Evolutionary conservation across 129 eudicot species (phyloP).

Genomic region (Arctium lappa): DNA sequence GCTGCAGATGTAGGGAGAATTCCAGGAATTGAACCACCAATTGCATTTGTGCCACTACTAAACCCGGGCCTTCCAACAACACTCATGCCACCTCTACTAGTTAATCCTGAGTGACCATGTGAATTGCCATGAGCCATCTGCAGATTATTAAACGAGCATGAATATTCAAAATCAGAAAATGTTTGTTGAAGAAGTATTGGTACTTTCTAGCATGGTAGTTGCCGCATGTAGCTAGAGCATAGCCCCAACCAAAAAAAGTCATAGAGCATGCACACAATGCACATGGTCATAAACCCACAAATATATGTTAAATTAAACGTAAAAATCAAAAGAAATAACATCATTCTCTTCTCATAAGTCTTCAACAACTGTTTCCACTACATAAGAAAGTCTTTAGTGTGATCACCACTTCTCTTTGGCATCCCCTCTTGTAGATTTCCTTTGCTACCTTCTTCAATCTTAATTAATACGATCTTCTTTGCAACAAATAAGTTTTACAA

Average conservation of each 20-base stretch:
- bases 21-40: conserved; percentile 92
- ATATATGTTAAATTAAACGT: neutral
- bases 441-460: too few relatives aligned
- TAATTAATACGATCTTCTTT: too few relatives aligned
- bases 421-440: too few relatives aligned
- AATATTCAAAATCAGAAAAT: neutral
- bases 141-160: neutral
- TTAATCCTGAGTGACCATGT: conserved; percentile 85
- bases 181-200: neutral
- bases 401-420: too few relatives aligned
- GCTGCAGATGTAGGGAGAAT: conserved; percentile 80
- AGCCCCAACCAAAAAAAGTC: too few relatives aligned
- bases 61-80: conserved; percentile 86
- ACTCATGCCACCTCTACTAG: conserved; percentile 83
- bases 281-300: neutral
- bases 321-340: neutral
- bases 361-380: too few relatives aligned
- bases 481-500: too few relatives aligned
- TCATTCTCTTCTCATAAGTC: too few relatives aligned
- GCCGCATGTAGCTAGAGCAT: too few relatives aligned
- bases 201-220: neutral
- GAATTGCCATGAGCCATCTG: conserved; percentile 75
- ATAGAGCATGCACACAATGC: too few relatives aligned
- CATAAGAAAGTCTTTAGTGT: too few relatives aligned
- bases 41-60: conserved; percentile 57